phyloP scores from a whole-genome alignment of 116 monocot species.

The Papilionanthe hybrid region DNA sequence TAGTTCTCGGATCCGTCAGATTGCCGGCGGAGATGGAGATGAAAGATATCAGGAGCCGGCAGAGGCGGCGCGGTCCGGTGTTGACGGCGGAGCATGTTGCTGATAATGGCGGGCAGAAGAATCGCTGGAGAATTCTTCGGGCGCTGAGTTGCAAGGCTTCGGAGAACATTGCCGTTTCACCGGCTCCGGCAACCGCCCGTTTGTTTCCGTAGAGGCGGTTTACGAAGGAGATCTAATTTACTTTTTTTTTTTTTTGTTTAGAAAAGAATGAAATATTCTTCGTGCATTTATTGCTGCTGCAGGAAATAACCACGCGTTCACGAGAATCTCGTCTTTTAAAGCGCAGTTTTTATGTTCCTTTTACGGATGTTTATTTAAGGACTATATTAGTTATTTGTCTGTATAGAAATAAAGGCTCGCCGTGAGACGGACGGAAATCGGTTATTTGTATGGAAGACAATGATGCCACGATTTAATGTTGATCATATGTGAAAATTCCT shows the following conservation, averaged over 20 bases:
- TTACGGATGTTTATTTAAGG: neutral
- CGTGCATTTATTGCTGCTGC: neutral
- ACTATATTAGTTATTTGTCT: neutral
- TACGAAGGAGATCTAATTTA: neutral
- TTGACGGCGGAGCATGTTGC: no score
- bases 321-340: neutral
- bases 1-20: neutral
- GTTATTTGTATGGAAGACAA: neutral
- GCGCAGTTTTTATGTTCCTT: neutral
- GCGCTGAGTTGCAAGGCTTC: slow-evolving; percentile 6
- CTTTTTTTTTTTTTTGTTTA: no score
- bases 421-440: neutral
- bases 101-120: neutral
- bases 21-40: slow-evolving; percentile 9
- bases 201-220: neutral
- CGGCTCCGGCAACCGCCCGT: neutral
- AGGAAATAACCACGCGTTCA: neutral
- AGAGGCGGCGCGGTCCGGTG: neutral
- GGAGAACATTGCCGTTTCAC: neutral
- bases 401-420: neutral
- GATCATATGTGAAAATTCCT: neutral
- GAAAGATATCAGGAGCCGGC: neutral
- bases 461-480: neutral
- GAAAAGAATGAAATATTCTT: neutral
- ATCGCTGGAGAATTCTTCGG: neutral